Conservation (phyloP, 1,284 basidiomycete genomes). For the Papiliotrema laurentii region DNA sequence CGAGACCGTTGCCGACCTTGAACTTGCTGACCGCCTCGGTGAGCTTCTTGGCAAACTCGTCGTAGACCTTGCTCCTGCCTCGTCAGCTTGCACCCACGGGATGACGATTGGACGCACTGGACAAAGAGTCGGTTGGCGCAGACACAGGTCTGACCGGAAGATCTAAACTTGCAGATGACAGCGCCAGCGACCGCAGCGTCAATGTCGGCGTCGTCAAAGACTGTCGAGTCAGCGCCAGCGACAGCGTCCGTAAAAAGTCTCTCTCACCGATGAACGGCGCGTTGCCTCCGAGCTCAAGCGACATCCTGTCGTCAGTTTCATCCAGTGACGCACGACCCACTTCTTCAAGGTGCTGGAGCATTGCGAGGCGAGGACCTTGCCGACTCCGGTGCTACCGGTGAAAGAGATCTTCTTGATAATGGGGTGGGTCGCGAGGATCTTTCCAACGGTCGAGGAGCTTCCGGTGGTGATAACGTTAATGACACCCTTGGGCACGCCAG, state of each 20-base stretch:
- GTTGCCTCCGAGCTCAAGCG: conserved; percentile 70
- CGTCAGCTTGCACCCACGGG: not conserved
- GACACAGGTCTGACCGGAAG: conserved; percentile 71
- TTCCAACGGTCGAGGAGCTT: not conserved
- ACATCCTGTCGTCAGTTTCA: conserved; percentile 46
- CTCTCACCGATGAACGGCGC: conserved; percentile 19
- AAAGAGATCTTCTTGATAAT: conserved; percentile 70
- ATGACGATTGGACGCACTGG: not conserved
- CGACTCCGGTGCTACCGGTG: conserved; percentile 81
- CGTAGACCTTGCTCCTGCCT: conserved; percentile 23
- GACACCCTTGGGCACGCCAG: conserved; percentile 84
- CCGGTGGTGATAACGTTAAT: conserved; percentile 73
- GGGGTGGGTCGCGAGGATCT: conserved; percentile 1
- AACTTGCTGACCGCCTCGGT: conserved; percentile 62
- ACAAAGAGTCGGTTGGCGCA: conserved; percentile 15
- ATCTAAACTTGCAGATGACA: conserved; percentile 82
- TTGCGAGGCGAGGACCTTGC: conserved; percentile 77
- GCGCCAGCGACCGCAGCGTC: conserved; percentile 85
- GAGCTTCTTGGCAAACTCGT: conserved; percentile 29
- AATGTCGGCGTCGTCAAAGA: conserved; percentile 91
- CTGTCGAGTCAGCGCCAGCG: too few species aligned
- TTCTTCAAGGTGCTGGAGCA: conserved; percentile 89
- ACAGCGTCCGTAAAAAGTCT: too few species aligned
- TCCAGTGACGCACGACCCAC: conserved; percentile 11
- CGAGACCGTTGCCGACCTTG: conserved; percentile 81